These are phyloP conservation scores for Beauveria scarabaeidicola DNA, from an alignment of 2,329 filamentous ascomycete species.

Conservation along the genomic window DNA sequence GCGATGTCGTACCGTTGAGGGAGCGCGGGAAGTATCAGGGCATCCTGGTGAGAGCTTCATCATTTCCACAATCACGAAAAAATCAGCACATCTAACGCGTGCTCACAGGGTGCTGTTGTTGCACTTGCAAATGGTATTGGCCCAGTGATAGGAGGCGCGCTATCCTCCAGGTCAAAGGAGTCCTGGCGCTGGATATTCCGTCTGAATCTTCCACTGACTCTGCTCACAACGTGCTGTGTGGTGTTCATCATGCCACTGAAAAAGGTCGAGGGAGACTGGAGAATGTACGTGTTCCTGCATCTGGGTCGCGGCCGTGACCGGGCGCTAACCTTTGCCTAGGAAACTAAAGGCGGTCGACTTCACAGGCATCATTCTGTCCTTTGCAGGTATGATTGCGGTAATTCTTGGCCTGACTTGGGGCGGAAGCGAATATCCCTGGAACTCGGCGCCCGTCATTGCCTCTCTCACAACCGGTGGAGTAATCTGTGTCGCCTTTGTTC, in stretches of 20 bases:
- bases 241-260: slow-evolving; percentile 50
- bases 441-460: slow-evolving; percentile 43
- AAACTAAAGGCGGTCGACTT: slow-evolving; percentile 46
- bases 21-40: slow-evolving; percentile 69
- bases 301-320: background rate
- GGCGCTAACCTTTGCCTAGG: slow-evolving; percentile 15
- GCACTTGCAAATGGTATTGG: slow-evolving; percentile 47
- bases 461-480: slow-evolving; percentile 43
- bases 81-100: background rate
- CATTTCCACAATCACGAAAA: rapidly evolving
- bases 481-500: slow-evolving; percentile 38
- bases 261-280: slow-evolving; percentile 44
- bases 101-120: slow-evolving; percentile 35
- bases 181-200: slow-evolving; percentile 48
- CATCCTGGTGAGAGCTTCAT: slow-evolving; percentile 26
- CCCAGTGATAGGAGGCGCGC: slow-evolving; percentile 43
- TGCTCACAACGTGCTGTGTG: slow-evolving; percentile 36
- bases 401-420: slow-evolving; percentile 50
- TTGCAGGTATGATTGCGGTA: slow-evolving; percentile 37
- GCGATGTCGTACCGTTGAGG: slow-evolving; percentile 60
- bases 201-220: slow-evolving; percentile 44
- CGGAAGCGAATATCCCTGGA: slow-evolving; percentile 49
- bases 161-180: slow-evolving; percentile 35
- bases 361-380: slow-evolving; percentile 35
- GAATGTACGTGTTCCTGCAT: slow-evolving; percentile 21